Evolutionary conservation across 768 basidiomycete species (phyloP).

Genomic region (Tylopilus intermedius): DNA sequence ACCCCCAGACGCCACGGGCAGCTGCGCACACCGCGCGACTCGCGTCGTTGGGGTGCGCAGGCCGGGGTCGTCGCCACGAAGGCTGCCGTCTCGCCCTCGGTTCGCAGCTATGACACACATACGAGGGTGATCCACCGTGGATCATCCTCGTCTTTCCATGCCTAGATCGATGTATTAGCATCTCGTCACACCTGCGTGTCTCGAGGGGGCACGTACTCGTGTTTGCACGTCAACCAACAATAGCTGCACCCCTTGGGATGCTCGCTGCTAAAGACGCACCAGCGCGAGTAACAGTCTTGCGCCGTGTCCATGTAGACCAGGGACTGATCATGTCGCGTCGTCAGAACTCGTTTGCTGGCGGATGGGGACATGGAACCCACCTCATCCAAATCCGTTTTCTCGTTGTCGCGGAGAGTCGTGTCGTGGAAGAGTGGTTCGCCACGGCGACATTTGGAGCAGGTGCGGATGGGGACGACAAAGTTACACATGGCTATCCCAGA

Average conservation of each 20-base stretch:
- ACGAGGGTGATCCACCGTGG: conserved; percentile 28
- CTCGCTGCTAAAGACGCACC: conserved; percentile 28
- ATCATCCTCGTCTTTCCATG: conserved; percentile 29
- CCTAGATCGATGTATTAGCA: conserved; percentile 11
- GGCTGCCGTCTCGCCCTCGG: conserved; percentile 16
- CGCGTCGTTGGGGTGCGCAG: conserved; percentile 8
- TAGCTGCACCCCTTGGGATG: conserved; percentile 21
- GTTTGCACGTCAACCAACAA: conserved; percentile 30
- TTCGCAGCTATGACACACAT: conserved; percentile 26
- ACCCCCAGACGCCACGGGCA: conserved; percentile 6
- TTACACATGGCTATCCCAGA: conserved; percentile 25
- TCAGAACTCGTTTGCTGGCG: neutral
- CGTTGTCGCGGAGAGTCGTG: conserved; percentile 9
- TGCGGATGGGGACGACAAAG: conserved; percentile 27
- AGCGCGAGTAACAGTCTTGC: conserved; percentile 29
- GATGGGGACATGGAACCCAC: conserved; percentile 5
- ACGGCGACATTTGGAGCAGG: conserved; percentile 26
- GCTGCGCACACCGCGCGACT: neutral
- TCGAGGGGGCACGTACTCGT: conserved; percentile 14
- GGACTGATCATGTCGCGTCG: conserved; percentile 3
- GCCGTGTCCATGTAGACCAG: conserved; percentile 27
- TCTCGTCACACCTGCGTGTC: neutral
- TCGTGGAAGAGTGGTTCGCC: conserved; percentile 26
- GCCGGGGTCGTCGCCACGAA: conserved; percentile 20
- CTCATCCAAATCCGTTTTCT: conserved; percentile 18